Conservation (phyloP, 2,329 filamentous ascomycete species). For the Xylariaceae sp. region DNA sequence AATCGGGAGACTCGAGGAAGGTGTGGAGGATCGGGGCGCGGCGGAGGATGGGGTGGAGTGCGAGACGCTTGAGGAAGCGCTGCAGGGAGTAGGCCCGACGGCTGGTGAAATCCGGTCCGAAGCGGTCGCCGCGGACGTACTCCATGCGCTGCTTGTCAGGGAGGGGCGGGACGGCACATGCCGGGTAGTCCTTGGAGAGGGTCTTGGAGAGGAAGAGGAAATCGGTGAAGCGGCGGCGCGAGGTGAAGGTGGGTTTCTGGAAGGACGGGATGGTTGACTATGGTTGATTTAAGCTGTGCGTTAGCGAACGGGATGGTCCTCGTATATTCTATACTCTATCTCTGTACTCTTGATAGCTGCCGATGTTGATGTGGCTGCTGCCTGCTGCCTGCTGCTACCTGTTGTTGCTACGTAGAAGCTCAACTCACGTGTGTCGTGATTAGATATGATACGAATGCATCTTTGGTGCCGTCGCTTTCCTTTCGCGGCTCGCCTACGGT, state of each 20-base stretch:
- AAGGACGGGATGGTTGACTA: conserved; percentile 94
- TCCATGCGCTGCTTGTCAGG: conserved; percentile 99
- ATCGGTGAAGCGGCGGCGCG: conserved; percentile 92
- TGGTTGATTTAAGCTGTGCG: background rate
- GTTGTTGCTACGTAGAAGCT: no score
- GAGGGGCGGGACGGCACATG: conserved; percentile 86
- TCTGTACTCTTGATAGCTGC: background rate
- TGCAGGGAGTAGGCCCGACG: conserved; percentile 85
- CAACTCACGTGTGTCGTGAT: conserved; percentile 77
- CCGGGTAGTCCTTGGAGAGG: conserved; percentile 79
- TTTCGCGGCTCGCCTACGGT: conserved; percentile 79
- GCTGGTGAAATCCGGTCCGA: conserved; percentile 85
- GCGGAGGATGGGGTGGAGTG: conserved; percentile 83
- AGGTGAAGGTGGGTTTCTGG: conserved; percentile 69
- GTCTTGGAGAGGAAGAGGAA: conserved; percentile 96
- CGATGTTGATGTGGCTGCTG: background rate
- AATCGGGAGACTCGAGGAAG: conserved; percentile 89
- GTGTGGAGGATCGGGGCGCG: conserved; percentile 75
- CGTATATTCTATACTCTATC: background rate
- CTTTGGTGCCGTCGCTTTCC: conserved; percentile 94
- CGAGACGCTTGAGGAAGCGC: conserved; percentile 80
- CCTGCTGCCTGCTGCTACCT: background rate
- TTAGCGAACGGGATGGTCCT: background rate
- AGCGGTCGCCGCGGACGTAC: conserved; percentile 93
- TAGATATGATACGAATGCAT: conserved; percentile 92